phyloP scores from a whole-genome alignment of 495 filamentous ascomycete genomes.

The Staphylotrichum longicolle region DNA sequence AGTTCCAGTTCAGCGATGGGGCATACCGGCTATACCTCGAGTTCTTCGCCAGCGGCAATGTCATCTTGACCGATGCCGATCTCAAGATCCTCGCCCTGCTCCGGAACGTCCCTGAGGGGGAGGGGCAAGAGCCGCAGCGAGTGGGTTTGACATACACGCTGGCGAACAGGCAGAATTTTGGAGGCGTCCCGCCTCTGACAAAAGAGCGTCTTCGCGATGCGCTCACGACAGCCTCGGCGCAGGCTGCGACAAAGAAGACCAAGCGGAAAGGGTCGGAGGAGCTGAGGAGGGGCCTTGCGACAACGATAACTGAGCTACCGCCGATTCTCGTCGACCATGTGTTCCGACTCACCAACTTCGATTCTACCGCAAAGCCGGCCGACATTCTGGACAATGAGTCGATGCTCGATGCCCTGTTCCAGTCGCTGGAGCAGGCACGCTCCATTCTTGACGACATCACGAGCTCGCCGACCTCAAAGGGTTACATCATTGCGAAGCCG shows the following conservation, averaged over 20 bases:
- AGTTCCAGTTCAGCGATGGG: constrained; percentile 89
- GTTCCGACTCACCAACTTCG: constrained; percentile 64
- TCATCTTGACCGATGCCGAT: constrained; percentile 83
- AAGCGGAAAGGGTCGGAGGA: constrained; percentile 76
- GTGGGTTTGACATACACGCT: constrained; percentile 76
- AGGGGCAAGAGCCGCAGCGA: constrained; percentile 72
- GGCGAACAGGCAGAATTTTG: constrained; percentile 76
- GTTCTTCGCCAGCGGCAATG: constrained; percentile 91
- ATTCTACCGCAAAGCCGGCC: constrained; percentile 61
- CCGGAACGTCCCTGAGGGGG: constrained; percentile 70
- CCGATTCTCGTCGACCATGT: constrained; percentile 85
- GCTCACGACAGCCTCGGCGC: constrained; percentile 59
- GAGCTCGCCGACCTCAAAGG: constrained; percentile 57
- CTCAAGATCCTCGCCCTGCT: constrained; percentile 74
- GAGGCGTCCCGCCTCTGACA: constrained; percentile 70
- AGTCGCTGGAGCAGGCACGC: constrained; percentile 65
- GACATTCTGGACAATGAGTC: constrained; percentile 64
- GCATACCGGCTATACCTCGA: constrained; percentile 84
- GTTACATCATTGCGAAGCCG: constrained; percentile 84
- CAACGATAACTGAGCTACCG: constrained; percentile 80
- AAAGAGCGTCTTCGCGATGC: constrained; percentile 66
- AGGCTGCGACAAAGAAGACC: constrained; percentile 58
- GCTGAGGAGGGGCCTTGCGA: constrained; percentile 72
- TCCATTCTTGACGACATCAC: constrained; percentile 60
- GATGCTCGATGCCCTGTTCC: constrained; percentile 62